Evolutionary conservation across 2,329 filamentous ascomycete genomes (phyloP), one percentile per base, ranked within the genome.

Genomic region (Botrytis elliptica): DNA sequence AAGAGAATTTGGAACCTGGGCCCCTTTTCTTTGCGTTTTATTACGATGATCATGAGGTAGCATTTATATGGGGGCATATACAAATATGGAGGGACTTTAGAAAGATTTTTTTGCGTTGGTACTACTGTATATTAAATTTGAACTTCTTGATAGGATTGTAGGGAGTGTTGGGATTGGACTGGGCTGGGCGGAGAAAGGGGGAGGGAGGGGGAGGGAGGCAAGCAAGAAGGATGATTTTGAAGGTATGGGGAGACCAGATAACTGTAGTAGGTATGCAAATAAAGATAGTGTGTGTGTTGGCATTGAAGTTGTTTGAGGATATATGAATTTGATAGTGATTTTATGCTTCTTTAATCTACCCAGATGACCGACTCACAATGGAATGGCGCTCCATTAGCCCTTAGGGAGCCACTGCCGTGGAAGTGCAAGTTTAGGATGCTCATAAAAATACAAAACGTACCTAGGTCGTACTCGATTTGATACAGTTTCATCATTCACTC

Each of bases 41-140:
- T 71, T 60, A 71, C 60, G 69, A 71, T 71, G 69, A 65, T 71
- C 38, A 71, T 64, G 69, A 71, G 40, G 59, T n/a, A 71, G 69
- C 42, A 65, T 71, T 71, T 69, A 69, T 57, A 69, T 69, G 49
- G 66, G 38, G 49, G 66, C 49, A 69, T 69, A 69, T 69, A 69
- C 38, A 71, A 22, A 71, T 71, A 71, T 33, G 69, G 59, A 63
- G n/a, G 69, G 44, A 63, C 57, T 65, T 71, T 71, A 71, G 57
- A 71, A 20, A 71, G 36, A 71, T 52, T 69, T 69, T 69, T 38
- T 69, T 69, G 49, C 49, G 66, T 69, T 57, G 10, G 49, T 69
- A 69, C 49, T 69, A 69, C 49, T 69, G 66, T 69, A 69, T 57
- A 57, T 69, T 69, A 69, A n/a, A 69, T 69, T 69, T 40, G 25